Conservation (phyloP, 108 stramenopile genomes). For the Cyclostephanos tholiformis region DNA sequence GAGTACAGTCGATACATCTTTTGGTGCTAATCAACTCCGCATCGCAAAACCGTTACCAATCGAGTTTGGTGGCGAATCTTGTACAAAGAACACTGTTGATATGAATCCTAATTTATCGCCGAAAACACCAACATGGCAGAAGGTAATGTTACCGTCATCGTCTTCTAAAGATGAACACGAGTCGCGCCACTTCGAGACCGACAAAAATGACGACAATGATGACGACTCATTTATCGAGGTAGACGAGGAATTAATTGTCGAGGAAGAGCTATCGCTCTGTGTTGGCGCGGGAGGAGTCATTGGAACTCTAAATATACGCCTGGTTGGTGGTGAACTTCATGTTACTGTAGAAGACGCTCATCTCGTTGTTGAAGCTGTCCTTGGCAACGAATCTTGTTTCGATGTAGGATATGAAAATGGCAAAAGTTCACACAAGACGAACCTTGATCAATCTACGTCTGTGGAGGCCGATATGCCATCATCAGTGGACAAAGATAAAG, state of each 20-base stretch:
- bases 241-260: constrained; percentile 50
- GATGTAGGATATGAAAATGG: constrained; percentile 31
- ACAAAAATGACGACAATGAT: constrained; percentile 27
- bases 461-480: constrained; percentile 21
- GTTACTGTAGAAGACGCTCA: constrained; percentile 80
- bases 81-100: constrained; percentile 2
- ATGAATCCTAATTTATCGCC: background rate
- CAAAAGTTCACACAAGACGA: constrained; percentile 28
- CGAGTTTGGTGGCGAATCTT: background rate
- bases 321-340: constrained; percentile 71
- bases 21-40: background rate
- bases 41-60: background rate
- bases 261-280: constrained; percentile 52
- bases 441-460: constrained; percentile 15
- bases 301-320: constrained; percentile 69
- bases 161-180: background rate
- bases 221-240: constrained; percentile 56
- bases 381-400: constrained; percentile 20
- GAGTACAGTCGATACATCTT: background rate
- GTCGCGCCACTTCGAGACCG: background rate
- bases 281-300: constrained; percentile 74
- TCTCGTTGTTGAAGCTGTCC: constrained; percentile 68
- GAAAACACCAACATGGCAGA: background rate
- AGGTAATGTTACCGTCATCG: background rate
- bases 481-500: constrained; percentile 16